Percentiles rank a stretch among this genome's conserved stretches.
Evolutionary conservation across 2,329 filamentous ascomycete genomes (phyloP).

Genomic region (Penicillium thymicola): DNA sequence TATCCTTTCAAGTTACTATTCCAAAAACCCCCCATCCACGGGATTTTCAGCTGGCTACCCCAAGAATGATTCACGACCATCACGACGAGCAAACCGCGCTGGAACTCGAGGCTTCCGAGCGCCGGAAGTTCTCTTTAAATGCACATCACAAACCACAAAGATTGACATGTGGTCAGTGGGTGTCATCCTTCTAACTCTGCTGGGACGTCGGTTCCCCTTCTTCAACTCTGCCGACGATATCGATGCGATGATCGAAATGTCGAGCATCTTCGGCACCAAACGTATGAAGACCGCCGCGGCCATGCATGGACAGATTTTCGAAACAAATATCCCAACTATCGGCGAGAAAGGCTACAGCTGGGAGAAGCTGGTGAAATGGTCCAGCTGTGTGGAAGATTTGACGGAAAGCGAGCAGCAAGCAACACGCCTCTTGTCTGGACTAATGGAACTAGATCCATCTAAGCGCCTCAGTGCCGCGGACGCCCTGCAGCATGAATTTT

Average conservation of each 20-base stretch:
- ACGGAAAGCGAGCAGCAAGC: slow-evolving; percentile 47
- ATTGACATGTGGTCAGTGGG: slow-evolving; percentile 97
- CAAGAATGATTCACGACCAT: slow-evolving; percentile 82
- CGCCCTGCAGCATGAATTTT: slow-evolving; percentile 46
- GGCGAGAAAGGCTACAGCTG: slow-evolving; percentile 79
- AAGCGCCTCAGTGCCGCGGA: slow-evolving; percentile 44
- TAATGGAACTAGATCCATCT: slow-evolving; percentile 45
- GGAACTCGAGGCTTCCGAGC: slow-evolving; percentile 94
- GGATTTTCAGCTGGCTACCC: slow-evolving; percentile 68
- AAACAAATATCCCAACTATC: slow-evolving; percentile 89
- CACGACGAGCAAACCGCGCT: slow-evolving; percentile 86
- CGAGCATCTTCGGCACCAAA: slow-evolving; percentile 83
- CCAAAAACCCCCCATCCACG: slow-evolving; percentile 45
- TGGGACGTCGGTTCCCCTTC: slow-evolving; percentile 91
- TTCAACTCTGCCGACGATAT: slow-evolving; percentile 99
- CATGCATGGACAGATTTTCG: slow-evolving; percentile 85
- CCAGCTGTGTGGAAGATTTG: slow-evolving; percentile 69
- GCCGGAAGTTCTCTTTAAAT: slow-evolving; percentile 95
- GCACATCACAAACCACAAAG: slow-evolving; percentile 86
- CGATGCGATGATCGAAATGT: slow-evolving; percentile 95
- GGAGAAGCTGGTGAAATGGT: slow-evolving; percentile 95
- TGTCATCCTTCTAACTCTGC: slow-evolving; percentile 92
- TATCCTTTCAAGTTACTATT: slow-evolving; percentile 58
- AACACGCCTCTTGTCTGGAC: slow-evolving; percentile 40
- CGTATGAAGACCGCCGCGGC: slow-evolving; percentile 80